phyloP scores from a whole-genome alignment of 2,329 filamentous ascomycete genomes.

The Fusarium vanettenii region DNA sequence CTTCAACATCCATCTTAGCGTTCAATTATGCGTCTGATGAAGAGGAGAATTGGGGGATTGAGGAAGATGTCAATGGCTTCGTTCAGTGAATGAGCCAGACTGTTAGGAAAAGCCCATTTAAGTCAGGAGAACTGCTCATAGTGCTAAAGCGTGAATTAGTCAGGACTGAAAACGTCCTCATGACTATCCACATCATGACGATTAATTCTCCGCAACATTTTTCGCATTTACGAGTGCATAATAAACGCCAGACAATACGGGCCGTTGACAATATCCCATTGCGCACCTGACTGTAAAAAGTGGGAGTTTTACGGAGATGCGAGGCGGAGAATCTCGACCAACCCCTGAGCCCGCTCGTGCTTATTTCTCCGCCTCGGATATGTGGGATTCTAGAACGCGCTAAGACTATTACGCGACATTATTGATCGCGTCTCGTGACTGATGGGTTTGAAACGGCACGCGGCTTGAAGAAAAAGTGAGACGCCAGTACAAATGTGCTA shows the following conservation, averaged over 20 bases:
- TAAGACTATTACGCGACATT: neutral
- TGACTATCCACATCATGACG: neutral
- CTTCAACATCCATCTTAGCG: conserved; percentile 25
- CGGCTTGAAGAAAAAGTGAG: neutral
- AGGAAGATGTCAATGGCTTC: neutral
- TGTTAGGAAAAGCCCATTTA: neutral
- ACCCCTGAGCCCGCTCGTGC: neutral
- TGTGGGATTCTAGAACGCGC: neutral
- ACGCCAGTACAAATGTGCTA: neutral
- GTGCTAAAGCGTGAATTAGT: neutral
- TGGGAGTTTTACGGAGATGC: neutral
- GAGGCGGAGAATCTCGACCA: neutral
- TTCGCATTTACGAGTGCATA: neutral
- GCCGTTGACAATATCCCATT: neutral
- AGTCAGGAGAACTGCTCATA: neutral
- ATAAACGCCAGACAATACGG: neutral
- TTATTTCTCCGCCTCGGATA: neutral
- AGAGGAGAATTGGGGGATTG: too few relatives aligned
- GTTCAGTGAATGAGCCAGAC: neutral
- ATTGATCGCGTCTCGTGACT: neutral
- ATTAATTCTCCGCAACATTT: neutral
- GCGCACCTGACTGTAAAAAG: neutral
- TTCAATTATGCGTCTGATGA: neutral
- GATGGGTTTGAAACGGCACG: neutral
- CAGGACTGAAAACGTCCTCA: neutral